These are phyloP conservation scores for Lachancea sp. DNA, from an alignment of 805 yeast genomes.

Conservation along the genomic window DNA sequence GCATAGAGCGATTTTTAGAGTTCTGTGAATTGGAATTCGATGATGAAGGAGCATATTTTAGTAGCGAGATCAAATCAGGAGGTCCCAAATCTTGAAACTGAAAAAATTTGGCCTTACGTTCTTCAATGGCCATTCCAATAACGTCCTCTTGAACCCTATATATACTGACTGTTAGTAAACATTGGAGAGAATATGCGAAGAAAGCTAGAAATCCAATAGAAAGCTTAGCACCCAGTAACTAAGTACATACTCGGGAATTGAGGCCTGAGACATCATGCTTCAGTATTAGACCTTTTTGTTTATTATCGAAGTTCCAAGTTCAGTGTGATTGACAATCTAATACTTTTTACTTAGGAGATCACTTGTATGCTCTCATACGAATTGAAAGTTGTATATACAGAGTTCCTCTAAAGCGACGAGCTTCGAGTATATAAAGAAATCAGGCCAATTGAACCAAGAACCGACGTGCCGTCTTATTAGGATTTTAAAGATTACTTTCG, in stretches of 20 bases:
- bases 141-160: slow-evolving; percentile 50
- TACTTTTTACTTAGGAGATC: not conserved
- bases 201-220: not conserved
- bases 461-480: too few species aligned
- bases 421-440: too few species aligned
- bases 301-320: not conserved
- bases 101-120: slow-evolving; percentile 54
- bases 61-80: slow-evolving; percentile 48
- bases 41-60: slow-evolving; percentile 31
- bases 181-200: not conserved
- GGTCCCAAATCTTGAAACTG: slow-evolving; percentile 66
- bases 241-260: slow-evolving; percentile 53
- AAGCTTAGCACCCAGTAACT: not conserved
- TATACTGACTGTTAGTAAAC: not conserved
- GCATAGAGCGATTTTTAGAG: slow-evolving; percentile 8
- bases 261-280: slow-evolving; percentile 43
- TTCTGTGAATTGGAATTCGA: slow-evolving; percentile 10
- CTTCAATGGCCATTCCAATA: slow-evolving; percentile 53
- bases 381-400: too few species aligned
- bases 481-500: too few species aligned
- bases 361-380: too few species aligned
- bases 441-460: too few species aligned
- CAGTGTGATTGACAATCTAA: not conserved
- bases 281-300: too few species aligned
- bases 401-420: too few species aligned